Percentiles rank a stretch among this genome's conserved stretches.
Evolutionary conservation across 805 yeast species (phyloP).

Genomic region (Candida silvatica): DNA sequence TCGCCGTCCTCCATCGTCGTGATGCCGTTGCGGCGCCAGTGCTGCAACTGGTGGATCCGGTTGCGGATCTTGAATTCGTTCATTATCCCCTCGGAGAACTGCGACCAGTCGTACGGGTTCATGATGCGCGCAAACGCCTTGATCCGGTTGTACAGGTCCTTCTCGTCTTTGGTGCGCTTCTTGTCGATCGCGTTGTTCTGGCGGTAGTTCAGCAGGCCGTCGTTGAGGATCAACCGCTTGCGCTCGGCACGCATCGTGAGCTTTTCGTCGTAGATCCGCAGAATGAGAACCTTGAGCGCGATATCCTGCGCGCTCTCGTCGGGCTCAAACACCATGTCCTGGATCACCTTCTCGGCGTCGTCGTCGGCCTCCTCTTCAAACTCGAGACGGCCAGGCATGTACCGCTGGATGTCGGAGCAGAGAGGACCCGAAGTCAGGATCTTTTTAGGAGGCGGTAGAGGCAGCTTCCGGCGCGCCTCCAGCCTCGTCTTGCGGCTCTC

Average conservation of each 20-base stretch:
- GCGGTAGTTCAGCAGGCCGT: constrained; percentile 77
- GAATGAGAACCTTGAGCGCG: constrained; percentile 76
- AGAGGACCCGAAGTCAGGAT: constrained; percentile 90
- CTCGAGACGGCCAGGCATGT: constrained; percentile 97
- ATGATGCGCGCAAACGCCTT: constrained; percentile 78
- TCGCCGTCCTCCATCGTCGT: constrained; percentile 75
- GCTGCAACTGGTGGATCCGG: constrained; percentile 83
- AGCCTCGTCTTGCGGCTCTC: constrained; percentile 59
- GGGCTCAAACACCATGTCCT: constrained; percentile 92
- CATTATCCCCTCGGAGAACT: constrained; percentile 62
- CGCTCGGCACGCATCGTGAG: constrained; percentile 89
- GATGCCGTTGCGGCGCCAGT: constrained; percentile 87
- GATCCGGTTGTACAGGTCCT: constrained; percentile 65
- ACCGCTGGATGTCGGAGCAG: constrained; percentile 95
- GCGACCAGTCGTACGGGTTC: constrained; percentile 73
- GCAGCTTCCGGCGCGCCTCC: constrained; percentile 62
- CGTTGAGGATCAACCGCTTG: constrained; percentile 71
- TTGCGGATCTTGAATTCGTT: constrained; percentile 73
- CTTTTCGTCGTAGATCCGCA: constrained; percentile 85
- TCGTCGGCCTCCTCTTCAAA: constrained; percentile 95
- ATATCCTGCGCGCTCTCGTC: constrained; percentile 87
- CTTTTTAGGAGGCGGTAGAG: constrained; percentile 80
- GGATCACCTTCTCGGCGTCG: constrained; percentile 90
- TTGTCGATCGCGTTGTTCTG: constrained; percentile 77
- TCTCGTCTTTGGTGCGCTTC: constrained; percentile 80